Conservation (phyloP, 441 rosid genomes). For the Hura crepitans region DNA sequence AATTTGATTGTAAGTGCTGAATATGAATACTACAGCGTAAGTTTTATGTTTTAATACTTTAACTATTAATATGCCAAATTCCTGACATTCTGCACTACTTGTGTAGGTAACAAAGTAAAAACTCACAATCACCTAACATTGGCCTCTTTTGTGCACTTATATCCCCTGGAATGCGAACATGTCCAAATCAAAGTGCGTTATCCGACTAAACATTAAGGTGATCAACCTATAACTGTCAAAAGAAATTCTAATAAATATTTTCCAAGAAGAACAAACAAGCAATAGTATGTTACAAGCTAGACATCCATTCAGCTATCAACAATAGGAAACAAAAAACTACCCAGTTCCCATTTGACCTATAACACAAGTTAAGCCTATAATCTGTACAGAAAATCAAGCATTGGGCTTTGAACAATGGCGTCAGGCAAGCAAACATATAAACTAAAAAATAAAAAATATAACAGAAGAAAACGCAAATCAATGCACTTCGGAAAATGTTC, state of each 20-base stretch:
- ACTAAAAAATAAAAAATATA: background rate
- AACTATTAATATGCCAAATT: too few species aligned
- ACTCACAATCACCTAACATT: background rate
- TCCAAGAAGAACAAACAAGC: too few species aligned
- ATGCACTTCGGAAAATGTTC: slow-evolving; percentile 8
- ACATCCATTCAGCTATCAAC: too few species aligned
- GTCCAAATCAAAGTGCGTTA: slow-evolving; percentile 1
- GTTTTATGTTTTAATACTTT: too few species aligned
- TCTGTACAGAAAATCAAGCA: background rate
- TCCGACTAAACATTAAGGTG: background rate
- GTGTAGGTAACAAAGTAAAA: too few species aligned
- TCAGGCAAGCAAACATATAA: background rate
- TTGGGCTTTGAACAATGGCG: background rate
- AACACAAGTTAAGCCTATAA: background rate
- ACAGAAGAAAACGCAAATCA: slow-evolving; percentile 4
- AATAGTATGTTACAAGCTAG: too few species aligned
- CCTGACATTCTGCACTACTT: too few species aligned
- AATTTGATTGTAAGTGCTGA: too few species aligned
- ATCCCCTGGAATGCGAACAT: background rate
- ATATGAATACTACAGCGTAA: too few species aligned
- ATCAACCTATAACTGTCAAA: background rate
- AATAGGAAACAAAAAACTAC: too few species aligned
- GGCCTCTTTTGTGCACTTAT: background rate
- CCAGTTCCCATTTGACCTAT: background rate
- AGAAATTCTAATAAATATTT: too few species aligned